phyloP scores from a whole-genome alignment of 495 filamentous ascomycete species.

The Chaetomium cochliodes region DNA sequence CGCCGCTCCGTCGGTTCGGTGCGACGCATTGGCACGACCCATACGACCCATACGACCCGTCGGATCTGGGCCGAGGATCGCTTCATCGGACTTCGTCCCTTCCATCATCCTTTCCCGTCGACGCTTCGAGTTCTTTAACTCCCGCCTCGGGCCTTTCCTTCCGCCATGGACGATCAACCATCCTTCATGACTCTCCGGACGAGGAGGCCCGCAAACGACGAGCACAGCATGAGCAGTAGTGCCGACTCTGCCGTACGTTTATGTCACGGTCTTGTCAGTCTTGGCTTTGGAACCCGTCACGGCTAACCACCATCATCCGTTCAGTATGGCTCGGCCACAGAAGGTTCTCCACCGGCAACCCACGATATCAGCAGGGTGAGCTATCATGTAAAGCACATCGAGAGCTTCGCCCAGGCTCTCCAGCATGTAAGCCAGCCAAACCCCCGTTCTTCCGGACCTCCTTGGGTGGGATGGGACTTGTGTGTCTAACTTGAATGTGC shows the following conservation, averaged over 20 bases:
- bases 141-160: not conserved
- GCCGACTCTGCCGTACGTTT: constrained; percentile 48
- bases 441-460: not conserved
- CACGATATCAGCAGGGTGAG: constrained; percentile 54
- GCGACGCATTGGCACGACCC: not conserved
- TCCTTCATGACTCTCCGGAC: constrained; percentile 48
- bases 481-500: constrained; percentile 8
- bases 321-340: constrained; percentile 48
- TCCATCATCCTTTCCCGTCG: not conserved
- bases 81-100: too few species aligned
- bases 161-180: constrained; percentile 33
- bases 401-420: constrained; percentile 48
- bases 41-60: not conserved
- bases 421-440: constrained; percentile 46
- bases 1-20: constrained; percentile 4
- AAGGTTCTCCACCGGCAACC: constrained; percentile 44
- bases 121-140: not conserved
- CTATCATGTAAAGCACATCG: constrained; percentile 53
- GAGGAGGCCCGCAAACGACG: constrained; percentile 41
- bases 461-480: not conserved
- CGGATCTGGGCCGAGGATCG: not conserved
- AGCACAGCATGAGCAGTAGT: constrained; percentile 45
- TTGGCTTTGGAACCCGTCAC: not conserved
- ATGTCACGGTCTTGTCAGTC: not conserved
- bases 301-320: constrained; percentile 23